These are phyloP conservation scores for Eucalyptus paniculata DNA, from an alignment of 345 rosid genomes.

Conservation along the genomic window DNA sequence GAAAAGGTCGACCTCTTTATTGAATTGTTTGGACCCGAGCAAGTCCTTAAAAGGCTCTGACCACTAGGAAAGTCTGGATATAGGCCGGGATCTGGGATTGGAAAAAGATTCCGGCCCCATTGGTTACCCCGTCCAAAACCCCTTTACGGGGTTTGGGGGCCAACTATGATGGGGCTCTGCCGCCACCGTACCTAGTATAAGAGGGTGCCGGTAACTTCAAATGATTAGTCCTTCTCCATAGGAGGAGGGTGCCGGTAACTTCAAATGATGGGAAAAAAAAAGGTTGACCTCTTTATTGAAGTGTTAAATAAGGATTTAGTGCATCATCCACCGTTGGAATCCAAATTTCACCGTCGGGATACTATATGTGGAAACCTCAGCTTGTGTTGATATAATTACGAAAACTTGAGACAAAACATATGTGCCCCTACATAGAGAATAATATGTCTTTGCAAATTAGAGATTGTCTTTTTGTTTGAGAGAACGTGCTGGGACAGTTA, in stretches of 20 bases:
- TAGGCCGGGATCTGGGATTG: rapidly evolving
- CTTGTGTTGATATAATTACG: background rate
- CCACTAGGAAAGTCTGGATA: too few species aligned
- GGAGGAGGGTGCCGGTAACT: too few species aligned
- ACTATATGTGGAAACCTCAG: background rate
- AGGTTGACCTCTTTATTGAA: background rate
- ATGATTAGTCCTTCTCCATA: background rate
- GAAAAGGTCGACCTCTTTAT: background rate
- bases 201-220: too few species aligned
- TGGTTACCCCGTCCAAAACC: too few species aligned
- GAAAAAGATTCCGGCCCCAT: too few species aligned
- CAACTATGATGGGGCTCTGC: too few species aligned
- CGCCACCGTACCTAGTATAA: too few species aligned
- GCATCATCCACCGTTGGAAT: background rate
- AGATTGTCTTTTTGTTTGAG: background rate
- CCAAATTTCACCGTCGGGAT: background rate
- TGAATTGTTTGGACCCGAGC: background rate
- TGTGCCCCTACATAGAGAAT: background rate
- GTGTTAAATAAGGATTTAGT: background rate
- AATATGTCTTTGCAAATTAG: background rate
- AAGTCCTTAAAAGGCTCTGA: too few species aligned
- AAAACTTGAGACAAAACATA: background rate
- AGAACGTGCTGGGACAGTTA: background rate
- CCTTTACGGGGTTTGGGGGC: too few species aligned
- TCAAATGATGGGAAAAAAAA: background rate